A percentile compares a stretch with the other conserved stretches of the same genome.
Conservation (phyloP, 2,329 filamentous ascomycete species). For the Chaetomiaceae sp. region DNA sequence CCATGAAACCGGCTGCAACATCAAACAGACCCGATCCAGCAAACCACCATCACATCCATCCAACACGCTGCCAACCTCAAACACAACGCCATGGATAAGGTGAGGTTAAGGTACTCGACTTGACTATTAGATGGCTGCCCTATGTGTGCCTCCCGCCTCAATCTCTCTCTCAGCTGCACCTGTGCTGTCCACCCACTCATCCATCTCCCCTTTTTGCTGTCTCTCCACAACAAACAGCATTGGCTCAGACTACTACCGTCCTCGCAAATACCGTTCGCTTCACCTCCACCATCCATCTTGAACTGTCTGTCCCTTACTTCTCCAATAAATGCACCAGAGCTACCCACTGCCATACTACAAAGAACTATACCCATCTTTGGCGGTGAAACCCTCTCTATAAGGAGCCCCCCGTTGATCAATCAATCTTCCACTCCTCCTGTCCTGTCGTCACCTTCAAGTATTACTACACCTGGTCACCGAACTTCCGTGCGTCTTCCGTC, state of each 20-base stretch:
- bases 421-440: slow-evolving; percentile 17
- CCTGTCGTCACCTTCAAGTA: not conserved
- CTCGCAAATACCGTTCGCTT: slow-evolving; percentile 2
- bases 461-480: not conserved
- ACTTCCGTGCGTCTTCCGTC: not conserved
- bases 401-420: slow-evolving; percentile 13
- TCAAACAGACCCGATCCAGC: not conserved
- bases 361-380: slow-evolving; percentile 15
- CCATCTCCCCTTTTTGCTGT: not conserved
- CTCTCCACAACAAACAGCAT: slow-evolving; percentile 1
- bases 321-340: slow-evolving; percentile 11
- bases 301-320: not conserved
- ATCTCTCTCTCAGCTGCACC: not conserved
- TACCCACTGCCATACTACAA: slow-evolving; percentile 7
- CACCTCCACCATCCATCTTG: not conserved
- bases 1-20: no score
- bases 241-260: not conserved
- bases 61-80: not conserved
- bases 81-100: not conserved
- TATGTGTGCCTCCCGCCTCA: slow-evolving; percentile 8
- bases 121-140: slow-evolving; percentile 13
- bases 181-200: not conserved
- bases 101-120: not conserved
- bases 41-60: not conserved
- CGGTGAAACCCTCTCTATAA: slow-evolving; percentile 3